Evolutionary conservation across 2,329 filamentous ascomycete genomes (phyloP), one percentile per base, ranked within the genome.

Genomic region (Penicillium glabrum): DNA sequence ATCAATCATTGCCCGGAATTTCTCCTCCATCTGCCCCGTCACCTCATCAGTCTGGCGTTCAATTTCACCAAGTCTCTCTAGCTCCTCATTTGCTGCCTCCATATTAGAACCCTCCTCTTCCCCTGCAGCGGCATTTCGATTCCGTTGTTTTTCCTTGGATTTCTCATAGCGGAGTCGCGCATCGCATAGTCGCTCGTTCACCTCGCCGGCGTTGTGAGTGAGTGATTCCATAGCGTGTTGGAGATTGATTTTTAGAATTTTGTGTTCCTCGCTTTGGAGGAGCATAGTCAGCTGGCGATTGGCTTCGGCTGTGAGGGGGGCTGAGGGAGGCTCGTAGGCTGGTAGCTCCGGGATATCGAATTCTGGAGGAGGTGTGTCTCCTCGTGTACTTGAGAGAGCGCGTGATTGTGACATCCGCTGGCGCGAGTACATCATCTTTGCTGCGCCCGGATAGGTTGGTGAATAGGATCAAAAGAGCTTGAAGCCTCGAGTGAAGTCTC

Each of bases 1-100:
- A 70, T 89, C 87, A 57, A 89, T 82, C 48, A 85, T 70, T 13
- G 78, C 74, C 16, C 86, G 79, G 66, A 88, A 80, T 46, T 75
- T 77, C 66, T 80, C 76, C 61, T 89, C 87, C 67, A 88, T 77
- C 50, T 79, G 76, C 27, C 72, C 69, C 1, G 84, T 88, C 62
- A 84, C 73, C 3, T 72, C 69, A 16, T 80, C 74, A 2, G 86
- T 83, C 54, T 79, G 75, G 21, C 73, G 70, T 54, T 78, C 74
- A 16, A 77, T 73, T 29, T 75, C 69, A 10, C 72, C 69, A 46
- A 83, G 68, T 23, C 77, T 75, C 37, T 68, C 71, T 7, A 70
- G 68, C 9, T 72, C 61, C n/a, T 66, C 67, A n/a, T 66, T 61
- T 1, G 63, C 27, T 16, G 52, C 64, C 2, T 53, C 56, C n/a